Percentiles rank a stretch among this genome's conserved stretches.
Conservation (phyloP, 768 basidiomycete genomes). For the Mycena metata region DNA sequence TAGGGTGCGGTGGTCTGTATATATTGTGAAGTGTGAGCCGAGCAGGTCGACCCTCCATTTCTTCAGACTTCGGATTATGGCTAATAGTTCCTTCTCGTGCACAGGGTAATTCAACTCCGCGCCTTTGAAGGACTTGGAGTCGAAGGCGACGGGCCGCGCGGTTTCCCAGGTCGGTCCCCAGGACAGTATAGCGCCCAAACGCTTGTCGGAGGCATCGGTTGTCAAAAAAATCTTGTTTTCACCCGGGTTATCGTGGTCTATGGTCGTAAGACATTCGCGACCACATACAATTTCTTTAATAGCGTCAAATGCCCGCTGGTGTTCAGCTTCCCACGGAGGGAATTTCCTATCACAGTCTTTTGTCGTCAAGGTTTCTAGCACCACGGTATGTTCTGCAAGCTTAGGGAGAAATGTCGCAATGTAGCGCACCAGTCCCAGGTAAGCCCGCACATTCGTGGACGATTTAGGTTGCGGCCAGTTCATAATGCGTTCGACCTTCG, state of each 20-base stretch:
- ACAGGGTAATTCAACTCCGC: constrained; percentile 47
- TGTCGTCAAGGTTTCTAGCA: constrained; percentile 37
- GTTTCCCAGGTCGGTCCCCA: constrained; percentile 44
- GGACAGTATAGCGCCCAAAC: constrained; percentile 44
- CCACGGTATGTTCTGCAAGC: constrained; percentile 37
- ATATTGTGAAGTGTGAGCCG: neutral
- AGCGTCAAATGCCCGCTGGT: constrained; percentile 22
- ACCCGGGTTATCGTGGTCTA: constrained; percentile 21
- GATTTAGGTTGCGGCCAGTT: constrained; percentile 39
- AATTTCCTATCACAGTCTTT: constrained; percentile 25
- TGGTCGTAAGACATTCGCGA: neutral
- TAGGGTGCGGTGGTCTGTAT: neutral
- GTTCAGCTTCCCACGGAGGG: constrained; percentile 31
- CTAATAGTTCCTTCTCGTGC: constrained; percentile 45
- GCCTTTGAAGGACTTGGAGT: constrained; percentile 41
- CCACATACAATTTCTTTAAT: constrained; percentile 45
- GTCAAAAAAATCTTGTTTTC: constrained; percentile 46
- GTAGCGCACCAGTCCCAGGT: constrained; percentile 42
- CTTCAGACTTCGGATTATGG: constrained; percentile 37
- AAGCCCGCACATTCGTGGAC: constrained; percentile 36
- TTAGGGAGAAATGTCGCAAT: constrained; percentile 35
- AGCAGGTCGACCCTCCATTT: neutral
- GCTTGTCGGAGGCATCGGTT: constrained; percentile 42
- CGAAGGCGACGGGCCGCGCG: constrained; percentile 45
- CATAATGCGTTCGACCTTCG: constrained; percentile 38